Base-by-base conservation (phyloP, 2,329 filamentous ascomycete genomes). In the Drechslerella dactyloides region DNA sequence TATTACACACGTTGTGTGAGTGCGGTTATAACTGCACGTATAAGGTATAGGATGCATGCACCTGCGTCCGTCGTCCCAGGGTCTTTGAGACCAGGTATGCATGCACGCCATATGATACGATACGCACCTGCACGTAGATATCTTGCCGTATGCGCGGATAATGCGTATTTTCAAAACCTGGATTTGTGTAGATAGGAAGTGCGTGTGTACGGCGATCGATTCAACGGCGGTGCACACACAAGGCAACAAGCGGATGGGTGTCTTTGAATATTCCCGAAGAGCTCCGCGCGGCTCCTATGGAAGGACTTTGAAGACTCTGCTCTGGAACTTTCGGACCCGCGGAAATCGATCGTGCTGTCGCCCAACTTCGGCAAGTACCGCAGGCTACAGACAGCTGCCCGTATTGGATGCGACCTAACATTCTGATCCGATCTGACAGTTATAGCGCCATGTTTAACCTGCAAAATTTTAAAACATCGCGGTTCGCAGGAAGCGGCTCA, bases 261-360 rank as follows among this genome's bases (percentile, higher is more conserved):
- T 69, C 65, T 63, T 69, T 58, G 58, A 69, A 69, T 62, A 69
- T 69, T 42, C 53, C 65, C 65, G 65, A 61, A 53, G 65, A 69
- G 65, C 65, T 69, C 64, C 51, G 42, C 33, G 19, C 21, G 21
- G 33, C 54, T 33, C 24, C 53, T 53, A 37, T 46, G 46, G 21
- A 44, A 19, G 40, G 35, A 58, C 35, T 30, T 44, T 52, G 53
- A 46, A 15, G 40, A 46, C 51, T 27, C 42, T 57, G 64, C 51
- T 33, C 57, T 46, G 57, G 33, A 15, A 4, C 37, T 42, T 13
- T 15, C 37, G 13, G n/a, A 17, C 4, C 37, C 4, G 13, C 37
- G 37, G 37, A 42, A 17, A 42, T 42, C 13, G 37, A 42, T 13
- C 13, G 11, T 42, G 8, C 4, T 4, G 37, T 42, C 13, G 37